Conservation (phyloP, 306 rosid genomes). For the Ormosia emarginata region DNA sequence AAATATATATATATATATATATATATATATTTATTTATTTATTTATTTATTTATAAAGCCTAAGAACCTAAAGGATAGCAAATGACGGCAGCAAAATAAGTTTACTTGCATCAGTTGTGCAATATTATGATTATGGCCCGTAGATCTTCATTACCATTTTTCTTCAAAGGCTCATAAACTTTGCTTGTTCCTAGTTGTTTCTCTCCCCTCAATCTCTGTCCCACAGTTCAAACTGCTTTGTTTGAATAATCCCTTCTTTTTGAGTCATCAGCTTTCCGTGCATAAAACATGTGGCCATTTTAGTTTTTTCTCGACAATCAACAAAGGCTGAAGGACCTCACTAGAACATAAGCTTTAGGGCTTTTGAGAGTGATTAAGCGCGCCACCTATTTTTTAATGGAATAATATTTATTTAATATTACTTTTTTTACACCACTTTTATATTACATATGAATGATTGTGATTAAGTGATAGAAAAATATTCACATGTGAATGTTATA, state of each 20-base stretch:
- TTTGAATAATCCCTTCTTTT: background rate
- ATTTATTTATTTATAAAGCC: background rate
- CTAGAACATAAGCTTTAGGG: slow-evolving; percentile 5
- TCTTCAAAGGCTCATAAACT: background rate
- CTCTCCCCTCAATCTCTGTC: slow-evolving; percentile 12
- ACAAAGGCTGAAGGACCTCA: slow-evolving; percentile 23
- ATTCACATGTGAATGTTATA: no score
- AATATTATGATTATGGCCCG: background rate
- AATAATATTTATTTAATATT: no score
- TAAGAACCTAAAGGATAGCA: background rate
- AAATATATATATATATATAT: no score
- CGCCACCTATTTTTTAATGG: slow-evolving; percentile 3
- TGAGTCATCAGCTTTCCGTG: background rate
- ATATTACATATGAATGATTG: no score
- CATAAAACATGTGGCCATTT: background rate
- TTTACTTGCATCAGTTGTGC: background rate
- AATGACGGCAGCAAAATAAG: background rate
- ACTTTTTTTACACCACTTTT: no score
- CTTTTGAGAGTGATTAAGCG: background rate
- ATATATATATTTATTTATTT: no score
- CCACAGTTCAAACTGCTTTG: background rate
- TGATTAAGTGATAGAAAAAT: no score
- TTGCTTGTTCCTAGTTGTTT: slow-evolving; percentile 12
- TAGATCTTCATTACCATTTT: background rate
- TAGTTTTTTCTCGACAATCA: background rate